Evolutionary conservation across 2,329 filamentous ascomycete genomes (phyloP).

Genomic region (Dactylellina drechsleri): DNA sequence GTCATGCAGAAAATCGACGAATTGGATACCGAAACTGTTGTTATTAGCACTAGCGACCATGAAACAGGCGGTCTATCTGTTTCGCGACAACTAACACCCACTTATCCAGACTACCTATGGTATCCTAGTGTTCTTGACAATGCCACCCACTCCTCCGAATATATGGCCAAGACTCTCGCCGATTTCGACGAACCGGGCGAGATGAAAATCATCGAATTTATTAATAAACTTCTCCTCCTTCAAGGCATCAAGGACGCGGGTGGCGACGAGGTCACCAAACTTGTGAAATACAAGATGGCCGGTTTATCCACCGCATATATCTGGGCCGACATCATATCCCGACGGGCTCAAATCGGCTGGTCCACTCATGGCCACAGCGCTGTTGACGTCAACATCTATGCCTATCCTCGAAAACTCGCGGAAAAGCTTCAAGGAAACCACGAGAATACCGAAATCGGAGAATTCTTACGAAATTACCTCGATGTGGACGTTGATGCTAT

Average conservation of each 20-base stretch:
- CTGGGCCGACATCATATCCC: slow-evolving; percentile 86
- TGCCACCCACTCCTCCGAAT: slow-evolving; percentile 78
- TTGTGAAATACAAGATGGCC: slow-evolving; percentile 70
- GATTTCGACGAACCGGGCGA: slow-evolving; percentile 59
- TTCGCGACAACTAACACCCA: slow-evolving; percentile 74
- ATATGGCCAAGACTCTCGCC: slow-evolving; percentile 72
- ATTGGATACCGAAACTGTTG: slow-evolving; percentile 77
- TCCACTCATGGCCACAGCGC: slow-evolving; percentile 91
- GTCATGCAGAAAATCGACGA: slow-evolving; percentile 86
- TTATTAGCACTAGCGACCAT: slow-evolving; percentile 93
- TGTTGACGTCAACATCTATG: slow-evolving; percentile 96
- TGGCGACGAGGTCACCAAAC: slow-evolving; percentile 74
- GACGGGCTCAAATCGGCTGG: slow-evolving; percentile 91
- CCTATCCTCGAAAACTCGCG: slow-evolving; percentile 73
- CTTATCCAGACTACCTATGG: slow-evolving; percentile 79
- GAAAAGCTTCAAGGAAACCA: slow-evolving; percentile 80
- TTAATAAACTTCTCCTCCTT: slow-evolving; percentile 73
- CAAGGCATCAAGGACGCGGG: slow-evolving; percentile 79
- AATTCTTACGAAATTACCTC: slow-evolving; percentile 82
- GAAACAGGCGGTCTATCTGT: slow-evolving; percentile 90
- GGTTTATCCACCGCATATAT: slow-evolving; percentile 68
- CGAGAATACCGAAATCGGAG: slow-evolving; percentile 92
- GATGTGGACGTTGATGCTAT: slow-evolving; percentile 80
- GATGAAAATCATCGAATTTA: slow-evolving; percentile 70
- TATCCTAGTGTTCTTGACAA: slow-evolving; percentile 83